A percentile compares a stretch with the other conserved stretches of the same genome.
Evolutionary conservation across 208 protist species (phyloP).

Genomic region (Leishmania tarentolae): DNA sequence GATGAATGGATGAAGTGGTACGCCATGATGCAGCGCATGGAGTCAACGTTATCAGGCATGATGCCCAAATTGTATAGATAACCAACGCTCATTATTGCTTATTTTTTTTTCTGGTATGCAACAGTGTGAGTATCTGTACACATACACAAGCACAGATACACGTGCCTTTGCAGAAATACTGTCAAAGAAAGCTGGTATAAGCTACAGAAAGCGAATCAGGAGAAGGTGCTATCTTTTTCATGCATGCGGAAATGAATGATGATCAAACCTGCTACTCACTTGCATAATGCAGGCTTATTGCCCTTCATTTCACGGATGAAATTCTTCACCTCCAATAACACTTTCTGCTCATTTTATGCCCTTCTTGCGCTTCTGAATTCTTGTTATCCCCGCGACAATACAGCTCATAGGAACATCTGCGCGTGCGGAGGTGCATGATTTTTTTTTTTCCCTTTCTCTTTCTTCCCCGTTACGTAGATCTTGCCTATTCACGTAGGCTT

Average conservation of each 20-base stretch:
- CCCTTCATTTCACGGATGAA: neutral
- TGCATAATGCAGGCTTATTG: neutral
- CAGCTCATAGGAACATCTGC: slow-evolving; percentile 9
- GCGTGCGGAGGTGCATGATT: neutral
- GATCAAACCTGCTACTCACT: neutral
- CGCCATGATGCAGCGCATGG: slow-evolving; percentile 39
- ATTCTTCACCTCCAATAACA: neutral
- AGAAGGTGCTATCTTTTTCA: neutral
- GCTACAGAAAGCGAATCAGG: neutral
- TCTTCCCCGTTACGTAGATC: neutral
- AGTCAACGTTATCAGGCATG: slow-evolving; percentile 24
- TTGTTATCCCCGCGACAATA: neutral
- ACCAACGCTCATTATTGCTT: neutral
- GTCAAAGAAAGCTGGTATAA: neutral
- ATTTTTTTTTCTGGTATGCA: slow-evolving; percentile 3
- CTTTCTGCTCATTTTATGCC: neutral
- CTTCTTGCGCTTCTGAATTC: neutral
- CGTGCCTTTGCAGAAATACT: neutral
- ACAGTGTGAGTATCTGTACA: neutral
- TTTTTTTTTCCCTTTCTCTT: neutral
- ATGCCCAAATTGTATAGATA: neutral
- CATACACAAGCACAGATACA: neutral
- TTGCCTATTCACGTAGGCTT: neutral
- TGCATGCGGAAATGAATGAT: neutral
- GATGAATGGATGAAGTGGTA: slow-evolving; percentile 88